A percentile compares a stretch with the other conserved stretches of the same genome.
These are phyloP conservation scores for Echinosophora koreensis DNA, from an alignment of 306 rosid species.

Conservation along the genomic window DNA sequence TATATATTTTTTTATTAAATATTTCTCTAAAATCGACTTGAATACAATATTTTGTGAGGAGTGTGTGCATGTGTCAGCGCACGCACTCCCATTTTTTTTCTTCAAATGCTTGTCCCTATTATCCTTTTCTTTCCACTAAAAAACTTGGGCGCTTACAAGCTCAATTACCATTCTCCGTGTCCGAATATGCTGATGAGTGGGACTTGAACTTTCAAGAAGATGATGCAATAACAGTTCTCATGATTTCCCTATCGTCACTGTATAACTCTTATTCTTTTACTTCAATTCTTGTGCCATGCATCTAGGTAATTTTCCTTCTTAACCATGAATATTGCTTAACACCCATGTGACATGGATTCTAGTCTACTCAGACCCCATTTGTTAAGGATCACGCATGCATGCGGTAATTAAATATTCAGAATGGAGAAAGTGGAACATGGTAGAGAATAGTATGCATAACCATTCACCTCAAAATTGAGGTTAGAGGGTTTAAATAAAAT, in stretches of 20 bases:
- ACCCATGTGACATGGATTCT: neutral
- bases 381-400: neutral
- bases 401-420: neutral
- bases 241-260: neutral
- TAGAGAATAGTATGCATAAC: too few species aligned
- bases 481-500: too few species aligned
- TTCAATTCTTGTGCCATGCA: neutral
- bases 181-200: neutral
- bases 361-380: conserved; percentile 33
- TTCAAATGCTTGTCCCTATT: conserved; percentile 11
- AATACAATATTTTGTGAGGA: too few species aligned
- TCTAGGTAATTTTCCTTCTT: neutral
- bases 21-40: too few species aligned
- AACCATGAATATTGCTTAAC: too few species aligned
- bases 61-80: too few species aligned
- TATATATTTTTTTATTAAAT: too few species aligned
- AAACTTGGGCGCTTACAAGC: neutral
- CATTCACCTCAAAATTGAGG: too few species aligned
- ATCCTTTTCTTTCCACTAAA: conserved; percentile 21
- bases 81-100: conserved; percentile 1
- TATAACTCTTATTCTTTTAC: conserved; percentile 6
- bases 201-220: neutral
- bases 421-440: conserved; percentile 1
- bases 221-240: conserved; percentile 12
- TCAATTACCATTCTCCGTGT: neutral